These are phyloP conservation scores for Rutidosis leptorrhynchoides DNA, from an alignment of 129 eudicot species.

Conservation along the genomic window DNA sequence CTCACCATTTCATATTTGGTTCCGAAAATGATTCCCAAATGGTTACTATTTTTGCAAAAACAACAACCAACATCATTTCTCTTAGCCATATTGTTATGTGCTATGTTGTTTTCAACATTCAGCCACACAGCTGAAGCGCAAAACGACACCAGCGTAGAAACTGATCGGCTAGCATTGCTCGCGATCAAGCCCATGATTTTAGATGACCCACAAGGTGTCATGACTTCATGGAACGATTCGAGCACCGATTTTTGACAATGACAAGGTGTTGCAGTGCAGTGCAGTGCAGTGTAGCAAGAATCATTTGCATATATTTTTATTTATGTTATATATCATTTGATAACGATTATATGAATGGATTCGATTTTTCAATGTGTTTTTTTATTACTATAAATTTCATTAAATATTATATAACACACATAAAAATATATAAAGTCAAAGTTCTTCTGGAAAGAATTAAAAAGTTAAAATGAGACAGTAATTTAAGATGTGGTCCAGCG, in stretches of 20 bases:
- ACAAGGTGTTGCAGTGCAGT: too few species aligned
- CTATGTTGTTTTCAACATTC: background rate
- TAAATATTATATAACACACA: too few species aligned
- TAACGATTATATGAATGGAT: too few species aligned
- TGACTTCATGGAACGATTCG: constrained; percentile 29
- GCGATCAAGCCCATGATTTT: constrained; percentile 28
- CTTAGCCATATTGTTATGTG: background rate
- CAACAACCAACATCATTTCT: constrained; percentile 3
- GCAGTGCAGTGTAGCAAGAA: too few species aligned
- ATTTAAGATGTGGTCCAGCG: too few species aligned
- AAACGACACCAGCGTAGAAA: background rate
- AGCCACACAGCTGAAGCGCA: background rate
- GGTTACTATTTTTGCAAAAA: constrained; percentile 14
- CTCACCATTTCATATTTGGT: background rate
- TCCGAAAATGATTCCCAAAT: constrained; percentile 13
- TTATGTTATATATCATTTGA: too few species aligned
- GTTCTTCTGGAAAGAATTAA: too few species aligned
- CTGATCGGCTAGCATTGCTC: constrained; percentile 25
- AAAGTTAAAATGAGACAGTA: too few species aligned
- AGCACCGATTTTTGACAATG: constrained; percentile 21
- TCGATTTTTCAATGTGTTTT: too few species aligned
- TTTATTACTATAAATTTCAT: too few species aligned
- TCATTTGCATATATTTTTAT: too few species aligned
- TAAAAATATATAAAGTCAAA: too few species aligned
- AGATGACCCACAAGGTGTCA: constrained; percentile 30